Evolutionary conservation across 768 basidiomycete species (phyloP), one percentile per base, ranked within the genome.

Genomic region (Mycena kentingensis): DNA sequence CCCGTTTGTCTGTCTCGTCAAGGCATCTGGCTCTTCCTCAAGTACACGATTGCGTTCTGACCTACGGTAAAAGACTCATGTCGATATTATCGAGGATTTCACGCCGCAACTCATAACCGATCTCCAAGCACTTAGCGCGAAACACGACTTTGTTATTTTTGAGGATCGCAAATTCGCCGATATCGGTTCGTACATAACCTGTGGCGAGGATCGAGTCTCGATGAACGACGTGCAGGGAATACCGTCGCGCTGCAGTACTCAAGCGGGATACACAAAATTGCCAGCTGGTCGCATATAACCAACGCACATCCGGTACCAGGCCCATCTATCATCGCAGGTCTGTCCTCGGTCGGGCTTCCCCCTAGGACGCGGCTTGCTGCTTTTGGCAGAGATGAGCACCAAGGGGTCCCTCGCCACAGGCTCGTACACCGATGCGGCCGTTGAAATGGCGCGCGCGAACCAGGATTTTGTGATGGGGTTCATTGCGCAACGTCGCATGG

Each of bases 131-230:
- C 81, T 98, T 6, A 85, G 87, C 64, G 64, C 70, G 39, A 87
- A 89, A 66, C 84, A 97, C 57, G 92, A 97, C 64, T 99, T 98
- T 73, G 69, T 96, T 46, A 94, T 98, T 62, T 99, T 98, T 62
- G 97, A 98, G 73, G 97, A 99, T 74, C 79, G 97, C 59, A 99
- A 99, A 70, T 99, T 99, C 63, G 96, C 97, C 4, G 97, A 99
- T 70, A 98, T 99, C 46, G 96, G 96, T 94, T 57, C 63, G 80
- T 61, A 13, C 54, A 7, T 15, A 13, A 29, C 24, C 8, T 21
- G 46, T 8, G 2, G 45, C 8, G 51, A 37, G 54, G 42, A n/a
- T 43, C 15, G n/a, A 24, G 39, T 29, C 45, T 51, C 47, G 66
- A 42, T 13, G 12, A 6, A 15, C 13, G n/a, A 27, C 15, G 48